Evolutionary conservation across 2,329 filamentous ascomycete species (phyloP), one percentile per base, ranked within the genome.

Genomic region (Aspergillus jensenii): DNA sequence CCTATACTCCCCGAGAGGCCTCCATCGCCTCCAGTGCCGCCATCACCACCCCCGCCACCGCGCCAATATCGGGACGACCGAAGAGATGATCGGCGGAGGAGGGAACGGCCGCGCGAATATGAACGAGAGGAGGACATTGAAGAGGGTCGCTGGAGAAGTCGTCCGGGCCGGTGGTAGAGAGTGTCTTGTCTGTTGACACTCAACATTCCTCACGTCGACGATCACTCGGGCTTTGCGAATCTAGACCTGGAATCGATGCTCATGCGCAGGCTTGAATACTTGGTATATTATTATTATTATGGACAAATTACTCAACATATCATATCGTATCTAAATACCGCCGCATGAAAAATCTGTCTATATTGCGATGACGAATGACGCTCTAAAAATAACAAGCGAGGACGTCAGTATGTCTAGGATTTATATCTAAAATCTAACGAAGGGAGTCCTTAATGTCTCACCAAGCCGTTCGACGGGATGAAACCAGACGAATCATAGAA

Each of bases 91-190:
- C 62, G 68, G 27, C 52, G 63, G 39, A 58, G 67, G 12, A 61
- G 64, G 27, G 70, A 71, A 54, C 66, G 68, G 12, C 12, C 23
- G 43, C 19, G 43, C 7, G 43, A 45, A 25, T 11, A 21, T 12
- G 44, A 48, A 17, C 27, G 45, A 19, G 70, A 57, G 25, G 49
- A 71, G 37, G 62, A 67, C 58, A 52, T 66, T 40, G 61, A 64
- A 37, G 65, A 68, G 44, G 43, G 60, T 12, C 64, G 62, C 25
- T 62, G 58, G 48, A 60, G 59, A 51, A 52, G 43, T 46, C 56
- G 45, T 7, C 51, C 54, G 21, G 61, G 56, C 31, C 52, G 62
- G 17, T 60, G 63, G 63, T 65, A 40, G 6, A 25, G 35, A 17
- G 12, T 8, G 35, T n/a, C 35, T 37, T n/a, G 35, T n/a, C 14